A percentile compares a stretch with the other conserved stretches of the same genome.
Conservation (phyloP, 2,329 filamentous ascomycete genomes). For the Pseudopyrenochaeta lycopersici region DNA sequence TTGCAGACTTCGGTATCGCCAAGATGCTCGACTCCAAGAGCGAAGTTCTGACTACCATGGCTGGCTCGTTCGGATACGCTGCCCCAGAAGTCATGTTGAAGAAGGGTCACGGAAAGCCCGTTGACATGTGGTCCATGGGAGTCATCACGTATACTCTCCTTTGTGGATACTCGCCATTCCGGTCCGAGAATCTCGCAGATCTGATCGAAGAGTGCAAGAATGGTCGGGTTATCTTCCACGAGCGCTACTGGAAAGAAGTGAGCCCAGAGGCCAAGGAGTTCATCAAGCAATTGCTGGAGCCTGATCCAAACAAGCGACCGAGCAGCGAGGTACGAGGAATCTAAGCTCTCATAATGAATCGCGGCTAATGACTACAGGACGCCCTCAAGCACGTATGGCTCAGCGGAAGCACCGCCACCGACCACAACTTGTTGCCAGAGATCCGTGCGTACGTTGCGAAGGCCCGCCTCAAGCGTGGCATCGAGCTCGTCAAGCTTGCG, state of each 20-base stretch:
- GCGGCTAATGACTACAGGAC: slow-evolving; percentile 60
- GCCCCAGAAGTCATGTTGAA: slow-evolving; percentile 99
- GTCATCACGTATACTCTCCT: slow-evolving; percentile 98
- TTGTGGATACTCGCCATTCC: slow-evolving; percentile 97
- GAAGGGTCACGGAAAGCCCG: slow-evolving; percentile 95
- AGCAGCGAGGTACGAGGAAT: slow-evolving; percentile 72
- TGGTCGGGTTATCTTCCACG: slow-evolving; percentile 89
- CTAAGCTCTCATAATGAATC: not conserved
- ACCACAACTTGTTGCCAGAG: slow-evolving; percentile 97
- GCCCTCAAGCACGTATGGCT: slow-evolving; percentile 88
- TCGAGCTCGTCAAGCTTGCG: slow-evolving; percentile 94
- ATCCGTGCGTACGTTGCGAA: slow-evolving; percentile 94
- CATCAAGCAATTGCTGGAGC: slow-evolving; percentile 81
- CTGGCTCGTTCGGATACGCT: slow-evolving; percentile 96
- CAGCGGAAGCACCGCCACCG: slow-evolving; percentile 87
- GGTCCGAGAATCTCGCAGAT: slow-evolving; percentile 90
- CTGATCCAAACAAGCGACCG: slow-evolving; percentile 78
- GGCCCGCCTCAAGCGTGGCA: slow-evolving; percentile 88
- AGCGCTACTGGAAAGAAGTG: slow-evolving; percentile 98
- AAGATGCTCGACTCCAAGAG: slow-evolving; percentile 94
- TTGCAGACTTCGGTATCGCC: slow-evolving; percentile 97
- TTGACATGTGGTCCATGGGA: slow-evolving; percentile 99
- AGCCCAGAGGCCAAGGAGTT: slow-evolving; percentile 96
- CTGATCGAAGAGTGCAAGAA: slow-evolving; percentile 93
- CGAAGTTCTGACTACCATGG: slow-evolving; percentile 96